Evolutionary conservation across 495 filamentous ascomycete genomes (phyloP).

Genomic region (Hyaloscypha finlandica): DNA sequence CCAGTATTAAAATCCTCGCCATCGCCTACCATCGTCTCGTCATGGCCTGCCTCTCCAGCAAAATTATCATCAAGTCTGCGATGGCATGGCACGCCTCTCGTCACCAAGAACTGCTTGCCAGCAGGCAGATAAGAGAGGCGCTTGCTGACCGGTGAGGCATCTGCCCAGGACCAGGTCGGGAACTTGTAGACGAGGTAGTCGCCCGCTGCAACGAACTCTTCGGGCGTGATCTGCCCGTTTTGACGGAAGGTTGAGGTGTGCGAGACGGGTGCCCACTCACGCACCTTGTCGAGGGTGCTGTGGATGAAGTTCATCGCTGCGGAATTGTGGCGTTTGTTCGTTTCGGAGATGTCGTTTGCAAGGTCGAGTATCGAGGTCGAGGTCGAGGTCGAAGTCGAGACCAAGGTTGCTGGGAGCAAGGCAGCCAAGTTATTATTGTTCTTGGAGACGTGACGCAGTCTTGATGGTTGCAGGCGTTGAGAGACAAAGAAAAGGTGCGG

Average conservation of each 20-base stretch:
- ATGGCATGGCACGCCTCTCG: slow-evolving; percentile 90
- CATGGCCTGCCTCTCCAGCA: slow-evolving; percentile 79
- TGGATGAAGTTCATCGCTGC: slow-evolving; percentile 61
- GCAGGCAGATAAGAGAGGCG: slow-evolving; percentile 80
- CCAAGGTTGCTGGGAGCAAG: background rate
- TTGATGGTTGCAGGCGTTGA: background rate
- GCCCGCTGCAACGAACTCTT: slow-evolving; percentile 93
- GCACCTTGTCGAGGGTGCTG: slow-evolving; percentile 79
- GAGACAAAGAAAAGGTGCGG: background rate
- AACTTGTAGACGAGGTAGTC: slow-evolving; percentile 99
- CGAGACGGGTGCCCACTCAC: slow-evolving; percentile 86
- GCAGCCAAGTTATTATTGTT: background rate
- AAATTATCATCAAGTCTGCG: slow-evolving; percentile 91
- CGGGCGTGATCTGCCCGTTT: slow-evolving; percentile 94
- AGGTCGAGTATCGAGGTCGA: background rate
- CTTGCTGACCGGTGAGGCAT: slow-evolving; percentile 74
- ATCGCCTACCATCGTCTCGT: slow-evolving; percentile 81
- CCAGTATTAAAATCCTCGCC: slow-evolving; percentile 60
- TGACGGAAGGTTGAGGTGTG: slow-evolving; percentile 91
- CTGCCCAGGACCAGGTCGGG: slow-evolving; percentile 97
- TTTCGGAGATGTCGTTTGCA: background rate
- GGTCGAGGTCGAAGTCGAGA: background rate
- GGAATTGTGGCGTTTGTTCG: background rate
- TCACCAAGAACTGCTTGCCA: slow-evolving; percentile 94
- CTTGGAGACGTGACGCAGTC: background rate